phyloP scores from a whole-genome alignment of 345 rosid genomes.

The Dipteronia dyeriana region DNA sequence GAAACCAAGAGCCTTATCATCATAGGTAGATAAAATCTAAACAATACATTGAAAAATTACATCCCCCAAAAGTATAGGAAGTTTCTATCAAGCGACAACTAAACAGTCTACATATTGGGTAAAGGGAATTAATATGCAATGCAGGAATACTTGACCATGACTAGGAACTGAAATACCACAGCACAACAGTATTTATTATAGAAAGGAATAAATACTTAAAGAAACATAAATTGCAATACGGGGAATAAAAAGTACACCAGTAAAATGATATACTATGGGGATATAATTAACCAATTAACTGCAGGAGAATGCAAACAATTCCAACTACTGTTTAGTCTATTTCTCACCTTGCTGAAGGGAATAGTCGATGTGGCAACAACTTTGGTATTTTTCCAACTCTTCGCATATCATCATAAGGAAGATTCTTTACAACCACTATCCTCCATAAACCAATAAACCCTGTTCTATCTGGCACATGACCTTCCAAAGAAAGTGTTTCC shows the following conservation, averaged over 20 bases:
- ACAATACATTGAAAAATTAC: too few species aligned
- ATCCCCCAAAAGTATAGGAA: not conserved
- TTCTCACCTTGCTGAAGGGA: constrained; percentile 94
- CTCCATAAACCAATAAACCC: constrained; percentile 96
- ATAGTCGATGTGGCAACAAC: constrained; percentile 82
- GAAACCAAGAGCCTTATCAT: too few species aligned
- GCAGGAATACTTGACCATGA: not conserved
- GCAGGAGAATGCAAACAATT: not conserved
- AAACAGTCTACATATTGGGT: not conserved
- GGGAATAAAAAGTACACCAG: not conserved
- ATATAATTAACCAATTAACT: not conserved
- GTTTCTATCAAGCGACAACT: not conserved
- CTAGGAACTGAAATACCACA: not conserved
- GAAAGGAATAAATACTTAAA: not conserved
- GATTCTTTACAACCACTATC: constrained; percentile 85
- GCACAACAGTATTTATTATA: not conserved
- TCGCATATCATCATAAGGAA: constrained; percentile 87
- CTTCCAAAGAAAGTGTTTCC: constrained; percentile 77
- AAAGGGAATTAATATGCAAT: not conserved
- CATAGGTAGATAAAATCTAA: too few species aligned
- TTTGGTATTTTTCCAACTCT: constrained; percentile 98
- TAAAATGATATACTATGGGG: not conserved
- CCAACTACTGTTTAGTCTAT: not conserved
- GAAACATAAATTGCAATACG: not conserved
- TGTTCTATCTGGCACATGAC: constrained; percentile 66